These are phyloP conservation scores for Aschersonia sp. DNA, from an alignment of 2,329 filamentous ascomycete genomes.

Conservation along the genomic window DNA sequence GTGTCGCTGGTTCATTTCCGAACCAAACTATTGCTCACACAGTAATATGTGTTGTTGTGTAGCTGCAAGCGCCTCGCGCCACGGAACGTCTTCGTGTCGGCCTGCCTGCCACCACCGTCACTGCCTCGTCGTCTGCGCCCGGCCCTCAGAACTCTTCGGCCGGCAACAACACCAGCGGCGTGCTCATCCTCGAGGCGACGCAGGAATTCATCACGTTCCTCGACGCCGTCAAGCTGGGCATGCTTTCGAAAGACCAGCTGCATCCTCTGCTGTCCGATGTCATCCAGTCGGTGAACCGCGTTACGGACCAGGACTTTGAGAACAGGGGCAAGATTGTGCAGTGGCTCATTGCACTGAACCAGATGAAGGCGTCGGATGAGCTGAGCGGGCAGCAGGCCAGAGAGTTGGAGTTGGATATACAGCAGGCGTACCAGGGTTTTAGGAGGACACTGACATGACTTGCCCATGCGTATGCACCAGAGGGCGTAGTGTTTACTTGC, in stretches of 20 bases:
- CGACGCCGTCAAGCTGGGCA: constrained; percentile 81
- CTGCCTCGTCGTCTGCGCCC: constrained; percentile 32
- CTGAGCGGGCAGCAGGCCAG: constrained; percentile 74
- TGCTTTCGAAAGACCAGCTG: constrained; percentile 90
- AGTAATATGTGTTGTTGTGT: constrained; percentile 1
- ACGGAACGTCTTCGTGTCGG: constrained; percentile 87
- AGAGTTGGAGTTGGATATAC: constrained; percentile 85
- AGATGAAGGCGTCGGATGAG: constrained; percentile 93
- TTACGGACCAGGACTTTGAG: constrained; percentile 90
- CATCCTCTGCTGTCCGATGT: constrained; percentile 90
- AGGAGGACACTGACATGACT: constrained; percentile 56
- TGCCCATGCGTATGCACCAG: background rate
- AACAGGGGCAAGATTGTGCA: constrained; percentile 94
- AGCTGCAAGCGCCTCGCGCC: constrained; percentile 90
- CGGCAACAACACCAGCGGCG: constrained; percentile 36
- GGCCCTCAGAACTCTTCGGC: constrained; percentile 26
- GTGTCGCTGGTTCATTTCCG: background rate
- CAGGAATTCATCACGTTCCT: constrained; percentile 98
- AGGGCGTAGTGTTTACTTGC: too few relatives aligned
- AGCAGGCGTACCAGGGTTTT: constrained; percentile 87
- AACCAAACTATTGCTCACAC: too few relatives aligned
- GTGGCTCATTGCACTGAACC: constrained; percentile 93
- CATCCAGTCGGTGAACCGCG: constrained; percentile 93
- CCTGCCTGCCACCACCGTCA: constrained; percentile 70
- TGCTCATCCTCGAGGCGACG: constrained; percentile 75